Conservation (phyloP, 805 yeast species). For the Cyberlindnera petersonii region DNA sequence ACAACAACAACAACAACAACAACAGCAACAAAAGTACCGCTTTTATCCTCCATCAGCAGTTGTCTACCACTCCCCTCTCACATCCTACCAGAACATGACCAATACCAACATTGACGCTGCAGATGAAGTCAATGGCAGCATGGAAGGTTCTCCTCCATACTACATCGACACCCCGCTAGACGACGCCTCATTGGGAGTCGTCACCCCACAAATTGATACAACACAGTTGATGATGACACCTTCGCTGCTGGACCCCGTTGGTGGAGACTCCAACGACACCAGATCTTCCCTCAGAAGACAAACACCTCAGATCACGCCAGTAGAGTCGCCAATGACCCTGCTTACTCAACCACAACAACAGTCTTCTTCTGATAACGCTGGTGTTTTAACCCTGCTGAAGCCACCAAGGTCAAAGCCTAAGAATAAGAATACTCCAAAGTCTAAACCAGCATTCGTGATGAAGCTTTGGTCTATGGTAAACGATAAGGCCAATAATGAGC, state of each 20-base stretch:
- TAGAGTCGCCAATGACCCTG: background rate
- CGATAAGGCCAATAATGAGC: slow-evolving; percentile 62
- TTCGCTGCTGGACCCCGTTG: slow-evolving; percentile 6
- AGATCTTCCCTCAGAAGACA: too few species aligned
- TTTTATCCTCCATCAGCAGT: too few species aligned
- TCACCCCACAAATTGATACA: slow-evolving; percentile 9
- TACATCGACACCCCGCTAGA: slow-evolving; percentile 8
- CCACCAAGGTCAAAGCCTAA: slow-evolving; percentile 5
- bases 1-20: too few species aligned
- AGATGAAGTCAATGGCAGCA: background rate
- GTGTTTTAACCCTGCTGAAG: slow-evolving; percentile 8
- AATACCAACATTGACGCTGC: background rate
- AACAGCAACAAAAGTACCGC: too few species aligned
- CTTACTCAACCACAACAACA: background rate
- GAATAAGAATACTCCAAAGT: slow-evolving; percentile 31
- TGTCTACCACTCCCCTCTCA: too few species aligned
- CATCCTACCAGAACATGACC: too few species aligned
- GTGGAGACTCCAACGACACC: too few species aligned
- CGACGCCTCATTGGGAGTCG: slow-evolving; percentile 2
- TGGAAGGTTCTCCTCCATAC: slow-evolving; percentile 2
- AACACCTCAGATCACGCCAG: background rate
- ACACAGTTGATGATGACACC: slow-evolving; percentile 8
- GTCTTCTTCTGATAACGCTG: background rate
- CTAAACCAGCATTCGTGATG: slow-evolving; percentile 86
- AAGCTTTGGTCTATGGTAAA: slow-evolving; percentile 96